These are phyloP conservation scores for Pseudocercospora macadamiae DNA, from an alignment of 2,329 filamentous ascomycete species.

Conservation along the genomic window DNA sequence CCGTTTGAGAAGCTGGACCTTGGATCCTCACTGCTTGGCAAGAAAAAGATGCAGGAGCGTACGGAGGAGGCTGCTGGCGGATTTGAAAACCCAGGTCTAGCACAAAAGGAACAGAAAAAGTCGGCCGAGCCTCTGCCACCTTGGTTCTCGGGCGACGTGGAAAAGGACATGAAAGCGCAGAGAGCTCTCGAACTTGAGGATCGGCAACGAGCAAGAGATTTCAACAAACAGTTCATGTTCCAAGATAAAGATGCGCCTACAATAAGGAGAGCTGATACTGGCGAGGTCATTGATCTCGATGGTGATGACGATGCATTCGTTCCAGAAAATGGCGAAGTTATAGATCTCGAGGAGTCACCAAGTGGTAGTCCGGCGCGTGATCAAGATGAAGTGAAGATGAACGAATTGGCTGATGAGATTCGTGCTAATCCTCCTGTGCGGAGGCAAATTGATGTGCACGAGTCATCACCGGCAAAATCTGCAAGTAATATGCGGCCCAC, in stretches of 20 bases:
- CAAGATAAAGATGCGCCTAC: slow-evolving; percentile 56
- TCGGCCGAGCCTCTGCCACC: slow-evolving; percentile 69
- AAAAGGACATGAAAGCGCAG: slow-evolving; percentile 60
- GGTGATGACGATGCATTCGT: slow-evolving; percentile 40
- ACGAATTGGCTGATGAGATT: slow-evolving; percentile 49
- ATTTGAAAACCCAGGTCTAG: slow-evolving; percentile 60
- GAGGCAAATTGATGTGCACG: background rate
- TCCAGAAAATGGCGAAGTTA: slow-evolving; percentile 43
- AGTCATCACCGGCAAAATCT: background rate
- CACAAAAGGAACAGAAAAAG: slow-evolving; percentile 40
- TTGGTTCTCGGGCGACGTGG: slow-evolving; percentile 67
- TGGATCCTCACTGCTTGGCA: slow-evolving; percentile 60
- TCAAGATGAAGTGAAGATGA: slow-evolving; percentile 40
- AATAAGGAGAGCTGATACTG: slow-evolving; percentile 59
- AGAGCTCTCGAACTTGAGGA: slow-evolving; percentile 43
- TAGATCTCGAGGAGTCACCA: slow-evolving; percentile 36
- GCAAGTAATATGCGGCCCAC: background rate
- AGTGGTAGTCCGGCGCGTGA: background rate
- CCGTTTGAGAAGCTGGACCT: slow-evolving; percentile 84
- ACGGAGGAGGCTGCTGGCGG: slow-evolving; percentile 64
- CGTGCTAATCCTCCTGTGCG: slow-evolving; percentile 36
- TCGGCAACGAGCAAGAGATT: slow-evolving; percentile 62
- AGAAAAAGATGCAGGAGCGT: slow-evolving; percentile 56
- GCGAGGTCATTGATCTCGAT: slow-evolving; percentile 53
- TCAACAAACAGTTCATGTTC: slow-evolving; percentile 63